Evolutionary conservation across 1,284 basidiomycete genomes (phyloP).

Genomic region (Jaminaea rosea): DNA sequence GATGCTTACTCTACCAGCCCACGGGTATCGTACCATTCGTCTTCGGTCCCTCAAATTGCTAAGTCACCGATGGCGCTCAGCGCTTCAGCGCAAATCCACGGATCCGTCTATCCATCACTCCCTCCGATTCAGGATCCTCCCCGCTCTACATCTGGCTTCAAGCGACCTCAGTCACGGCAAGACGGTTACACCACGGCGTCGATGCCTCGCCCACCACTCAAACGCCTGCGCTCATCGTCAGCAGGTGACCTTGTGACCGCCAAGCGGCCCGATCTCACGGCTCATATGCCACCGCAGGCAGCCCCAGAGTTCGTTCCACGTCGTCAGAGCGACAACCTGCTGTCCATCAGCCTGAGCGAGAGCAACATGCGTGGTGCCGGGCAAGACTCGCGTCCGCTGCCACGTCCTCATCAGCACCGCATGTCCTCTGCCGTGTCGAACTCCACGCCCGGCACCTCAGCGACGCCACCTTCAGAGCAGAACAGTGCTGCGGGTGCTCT

Average conservation of each 20-base stretch:
- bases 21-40: too few species aligned
- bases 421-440: too few species aligned
- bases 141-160: background rate
- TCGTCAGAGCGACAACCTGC: background rate
- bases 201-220: background rate
- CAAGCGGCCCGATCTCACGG: background rate
- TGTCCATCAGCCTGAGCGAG: background rate
- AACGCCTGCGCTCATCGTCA: background rate
- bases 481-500: background rate
- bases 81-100: background rate
- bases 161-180: background rate
- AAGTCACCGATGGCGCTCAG: background rate
- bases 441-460: background rate
- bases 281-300: background rate
- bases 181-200: background rate
- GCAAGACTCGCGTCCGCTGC: background rate
- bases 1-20: background rate
- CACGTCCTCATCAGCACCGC: background rate
- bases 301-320: background rate
- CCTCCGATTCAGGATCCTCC: background rate
- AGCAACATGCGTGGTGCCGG: background rate
- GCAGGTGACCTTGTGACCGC: background rate
- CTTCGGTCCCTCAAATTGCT: too few species aligned
- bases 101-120: background rate
- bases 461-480: background rate